Base-by-base conservation (phyloP, 1,284 basidiomycete genomes). In the Leccinum cinnamomeum region DNA sequence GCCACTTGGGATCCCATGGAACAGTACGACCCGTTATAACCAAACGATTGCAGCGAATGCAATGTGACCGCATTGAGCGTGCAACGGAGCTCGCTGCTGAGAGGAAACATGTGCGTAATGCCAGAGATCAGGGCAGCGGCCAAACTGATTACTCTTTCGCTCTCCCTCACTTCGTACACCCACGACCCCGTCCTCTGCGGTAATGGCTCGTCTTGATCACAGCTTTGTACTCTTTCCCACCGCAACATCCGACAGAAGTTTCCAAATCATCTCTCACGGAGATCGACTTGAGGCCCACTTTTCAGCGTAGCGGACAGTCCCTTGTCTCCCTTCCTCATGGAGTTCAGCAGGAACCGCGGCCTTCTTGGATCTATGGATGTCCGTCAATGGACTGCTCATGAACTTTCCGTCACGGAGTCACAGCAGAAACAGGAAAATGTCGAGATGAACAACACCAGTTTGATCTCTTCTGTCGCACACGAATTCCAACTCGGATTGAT, bases 41-140 rank as follows among this genome's bases (percentile, higher is more conserved):
- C 93, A 2, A 94, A 94, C 65, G 92, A 95, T 68, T 94, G 94
- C 75, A 88, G 88, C 66, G 91, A 93, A 68, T 92, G 87, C 84
- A 86, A 65, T 85, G 84, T 61, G 89, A 92, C 33, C 83, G 83
- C 39, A 89, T 90, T 56, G 89, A 92, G 66, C 79, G 85, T 39
- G 81, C 87, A 6, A 84, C 87, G 62, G 82, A 87, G 30, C 72
- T 87, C 3, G 84, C 81, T 8, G 85, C 88, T 65, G 81, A 85
- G 70, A 81, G 65, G 82, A 86, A 68, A 83, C 87, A 60, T 77
- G 84, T 63, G 86, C 91, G 72, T 77, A 90, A 61, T 75, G 77
- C 62, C 53, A 72, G 46, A 53, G 74, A 76, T 25, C 78, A 87
- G 62, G 84, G 84, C 60, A 86, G 83, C 68, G 83, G 82, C 63